A percentile compares a stretch with the other conserved stretches of the same genome.
Evolutionary conservation across 306 rosid species (phyloP).

Genomic region (Coriaria nepalensis): DNA sequence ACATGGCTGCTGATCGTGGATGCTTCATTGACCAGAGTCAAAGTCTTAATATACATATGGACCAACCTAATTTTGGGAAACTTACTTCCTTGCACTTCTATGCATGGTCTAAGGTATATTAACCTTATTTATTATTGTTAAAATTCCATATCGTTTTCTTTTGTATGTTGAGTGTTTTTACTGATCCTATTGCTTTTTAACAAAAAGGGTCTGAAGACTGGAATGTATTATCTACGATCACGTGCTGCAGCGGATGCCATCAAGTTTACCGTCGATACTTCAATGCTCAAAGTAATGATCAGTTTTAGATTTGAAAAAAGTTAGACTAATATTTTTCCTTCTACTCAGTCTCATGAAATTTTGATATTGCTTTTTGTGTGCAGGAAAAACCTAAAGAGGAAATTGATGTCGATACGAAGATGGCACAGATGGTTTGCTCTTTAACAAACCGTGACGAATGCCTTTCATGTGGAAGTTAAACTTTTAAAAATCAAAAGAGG

Average conservation of each 20-base stretch:
- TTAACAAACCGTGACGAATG: slow-evolving; percentile 71
- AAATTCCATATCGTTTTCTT: background rate
- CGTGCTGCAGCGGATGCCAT: slow-evolving; percentile 85
- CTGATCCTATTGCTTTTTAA: slow-evolving; percentile 4
- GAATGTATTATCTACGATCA: slow-evolving; percentile 80
- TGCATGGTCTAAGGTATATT: slow-evolving; percentile 76
- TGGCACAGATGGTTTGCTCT: slow-evolving; percentile 89
- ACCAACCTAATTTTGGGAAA: slow-evolving; percentile 78
- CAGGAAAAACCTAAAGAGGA: slow-evolving; percentile 35
- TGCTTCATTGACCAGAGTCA: slow-evolving; percentile 88
- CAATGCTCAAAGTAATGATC: slow-evolving; percentile 36
- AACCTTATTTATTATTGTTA: background rate
- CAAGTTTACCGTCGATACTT: slow-evolving; percentile 73
- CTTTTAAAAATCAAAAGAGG: background rate
- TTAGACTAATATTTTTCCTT: background rate
- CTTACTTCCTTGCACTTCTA: slow-evolving; percentile 81
- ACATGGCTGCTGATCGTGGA: slow-evolving; percentile 86
- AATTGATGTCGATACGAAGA: slow-evolving; percentile 37
- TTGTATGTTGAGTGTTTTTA: slow-evolving; percentile 6
- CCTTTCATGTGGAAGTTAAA: slow-evolving; percentile 72
- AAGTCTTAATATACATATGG: slow-evolving; percentile 86
- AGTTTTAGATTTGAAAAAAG: background rate
- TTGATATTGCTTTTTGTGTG: slow-evolving; percentile 8
- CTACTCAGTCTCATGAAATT: background rate
- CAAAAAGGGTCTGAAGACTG: slow-evolving; percentile 68